Percentiles rank a stretch among this genome's conserved stretches.
phyloP scores from a whole-genome alignment of 495 filamentous ascomycete species.

The Penicillium argentinense region DNA sequence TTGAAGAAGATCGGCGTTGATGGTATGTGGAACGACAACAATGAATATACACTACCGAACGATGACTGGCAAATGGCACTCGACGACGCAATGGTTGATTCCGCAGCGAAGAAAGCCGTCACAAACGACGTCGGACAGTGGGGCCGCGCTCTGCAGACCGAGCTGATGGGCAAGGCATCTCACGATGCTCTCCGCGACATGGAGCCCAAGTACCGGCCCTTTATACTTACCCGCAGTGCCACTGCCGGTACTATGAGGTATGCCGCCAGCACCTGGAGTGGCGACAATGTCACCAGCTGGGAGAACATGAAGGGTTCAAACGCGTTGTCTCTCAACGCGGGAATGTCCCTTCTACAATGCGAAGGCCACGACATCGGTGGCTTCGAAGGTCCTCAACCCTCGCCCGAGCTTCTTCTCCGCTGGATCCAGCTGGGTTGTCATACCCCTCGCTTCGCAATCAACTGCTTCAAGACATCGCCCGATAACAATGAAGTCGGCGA shows the following conservation, averaged over 20 bases:
- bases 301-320: slow-evolving; percentile 67
- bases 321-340: slow-evolving; percentile 63
- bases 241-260: slow-evolving; percentile 68
- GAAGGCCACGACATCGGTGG: slow-evolving; percentile 73
- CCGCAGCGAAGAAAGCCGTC: slow-evolving; percentile 29
- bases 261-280: slow-evolving; percentile 65
- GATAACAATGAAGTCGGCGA: slow-evolving; percentile 61
- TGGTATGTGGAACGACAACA: slow-evolving; percentile 76
- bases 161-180: slow-evolving; percentile 64
- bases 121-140: slow-evolving; percentile 54
- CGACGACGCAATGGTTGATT: slow-evolving; percentile 35
- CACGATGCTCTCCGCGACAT: slow-evolving; percentile 59
- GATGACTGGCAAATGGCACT: slow-evolving; percentile 63
- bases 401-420: slow-evolving; percentile 64
- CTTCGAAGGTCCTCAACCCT: slow-evolving; percentile 68
- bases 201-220: slow-evolving; percentile 56
- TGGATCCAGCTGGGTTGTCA: slow-evolving; percentile 71
- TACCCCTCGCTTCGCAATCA: slow-evolving; percentile 69
- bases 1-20: slow-evolving; percentile 63
- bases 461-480: slow-evolving; percentile 69
- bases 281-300: slow-evolving; percentile 67
- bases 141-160: slow-evolving; percentile 63
- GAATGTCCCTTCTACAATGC: slow-evolving; percentile 63
- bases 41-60: slow-evolving; percentile 66
- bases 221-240: slow-evolving; percentile 66